Conservation (phyloP, 2,329 filamentous ascomycete genomes). For the Rhytidhysteron rufulum region DNA sequence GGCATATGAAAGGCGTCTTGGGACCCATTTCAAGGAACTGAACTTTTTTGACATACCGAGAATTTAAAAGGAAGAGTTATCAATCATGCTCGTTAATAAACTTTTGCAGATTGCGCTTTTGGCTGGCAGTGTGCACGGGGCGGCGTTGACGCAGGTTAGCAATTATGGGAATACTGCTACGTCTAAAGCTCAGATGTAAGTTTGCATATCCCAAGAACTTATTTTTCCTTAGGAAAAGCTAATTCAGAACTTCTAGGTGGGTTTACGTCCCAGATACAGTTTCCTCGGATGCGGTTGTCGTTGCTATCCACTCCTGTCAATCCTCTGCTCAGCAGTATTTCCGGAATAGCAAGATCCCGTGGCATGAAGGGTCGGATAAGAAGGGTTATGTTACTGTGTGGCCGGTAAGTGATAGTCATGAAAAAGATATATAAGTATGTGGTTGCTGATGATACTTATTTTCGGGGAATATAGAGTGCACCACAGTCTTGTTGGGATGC, state of each 20-base stretch:
- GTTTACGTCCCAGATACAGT: slow-evolving; percentile 25
- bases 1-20: too few species aligned
- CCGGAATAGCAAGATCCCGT: slow-evolving; percentile 24
- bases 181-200: slow-evolving; percentile 25
- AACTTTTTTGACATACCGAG: too few species aligned
- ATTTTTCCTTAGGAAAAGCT: background rate
- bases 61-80: too few species aligned
- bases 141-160: slow-evolving; percentile 22
- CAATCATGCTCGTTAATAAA: too few species aligned
- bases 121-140: slow-evolving; percentile 12
- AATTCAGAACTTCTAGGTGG: slow-evolving; percentile 16
- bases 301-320: slow-evolving; percentile 29
- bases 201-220: slow-evolving; percentile 2
- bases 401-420: slow-evolving; percentile 10
- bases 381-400: slow-evolving; percentile 29
- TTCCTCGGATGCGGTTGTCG: slow-evolving; percentile 23
- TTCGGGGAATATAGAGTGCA: too few species aligned
- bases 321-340: slow-evolving; percentile 27
- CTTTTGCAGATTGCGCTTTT: too few species aligned
- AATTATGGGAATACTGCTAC: slow-evolving; percentile 23
- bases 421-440: too few species aligned
- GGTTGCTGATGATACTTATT: too few species aligned
- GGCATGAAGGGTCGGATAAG: slow-evolving; percentile 24
- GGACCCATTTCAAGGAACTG: too few species aligned
- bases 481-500: slow-evolving; percentile 63